Base-by-base conservation (phyloP, 2,329 filamentous ascomycete species). In the Dactylonectria macrodidyma region DNA sequence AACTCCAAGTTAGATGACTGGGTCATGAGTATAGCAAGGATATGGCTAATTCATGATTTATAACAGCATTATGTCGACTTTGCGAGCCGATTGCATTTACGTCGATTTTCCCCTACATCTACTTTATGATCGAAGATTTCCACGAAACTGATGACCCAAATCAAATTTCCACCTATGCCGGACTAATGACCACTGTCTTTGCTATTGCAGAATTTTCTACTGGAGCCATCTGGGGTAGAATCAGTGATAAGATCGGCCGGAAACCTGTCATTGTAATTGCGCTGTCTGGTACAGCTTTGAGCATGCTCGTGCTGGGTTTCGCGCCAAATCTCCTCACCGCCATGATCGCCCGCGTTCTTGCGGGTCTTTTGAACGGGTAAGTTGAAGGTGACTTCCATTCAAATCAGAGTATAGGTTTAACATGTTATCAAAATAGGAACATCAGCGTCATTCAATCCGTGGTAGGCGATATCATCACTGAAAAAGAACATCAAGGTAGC, bases 41-140 rank as follows among this genome's bases (percentile, higher is more conserved):
- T n/a, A 19, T 54, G 36, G 55, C 63, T 75, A 62, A 70, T 58
- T 56, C 22, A 16, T 7, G 26, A 1, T n/a, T 30, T 30, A 48
- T 38, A 7, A 9, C 71, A 97, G 95, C 95, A 51, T 87, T 97
- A 77, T 97, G 95, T 83, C 92, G 96, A 78, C 95, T 99, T 84
- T 98, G 95, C 86, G 96, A 99, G 81, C 96, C 96, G 58, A 98
- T 99, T 81, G 96, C 96, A 5, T 98, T 99, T 87, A 98, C 98
- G 94, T 98, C 95, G 59, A 98, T 98, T 75, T 98, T 99, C 80
- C 96, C 96, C 1, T 99, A 98, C 82, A 95, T 97, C 75, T 98
- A 98, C 85, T 95, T 93, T 85, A 98, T 99, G 96, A 92, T 98
- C 74, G 88, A 95, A 76, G 94, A 95, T 69, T 98, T 98, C 82